These are phyloP conservation scores for Sedum album DNA, from an alignment of 164 flowering plant genomes.

Conservation along the genomic window DNA sequence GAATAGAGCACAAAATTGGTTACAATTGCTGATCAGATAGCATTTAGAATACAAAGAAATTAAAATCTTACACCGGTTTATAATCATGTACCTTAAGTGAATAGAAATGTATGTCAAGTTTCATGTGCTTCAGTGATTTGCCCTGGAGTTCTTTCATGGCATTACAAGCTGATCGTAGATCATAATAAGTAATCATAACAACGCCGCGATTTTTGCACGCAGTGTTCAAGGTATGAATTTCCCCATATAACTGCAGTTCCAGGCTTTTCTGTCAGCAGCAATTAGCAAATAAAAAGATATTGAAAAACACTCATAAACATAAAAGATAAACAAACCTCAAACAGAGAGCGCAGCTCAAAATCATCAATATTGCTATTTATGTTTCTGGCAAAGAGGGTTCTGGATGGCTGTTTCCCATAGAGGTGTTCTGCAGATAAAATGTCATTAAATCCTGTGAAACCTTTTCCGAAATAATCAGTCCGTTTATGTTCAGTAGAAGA, in stretches of 20 bases:
- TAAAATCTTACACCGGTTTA: constrained; percentile 6
- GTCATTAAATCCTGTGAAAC: constrained; percentile 15
- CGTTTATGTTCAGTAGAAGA: constrained; percentile 16
- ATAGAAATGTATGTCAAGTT: constrained; percentile 67
- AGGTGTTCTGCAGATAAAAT: constrained; percentile 22
- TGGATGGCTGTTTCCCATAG: constrained; percentile 52
- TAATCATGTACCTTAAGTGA: constrained; percentile 45
- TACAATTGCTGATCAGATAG: neutral
- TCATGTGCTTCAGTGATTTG: constrained; percentile 49
- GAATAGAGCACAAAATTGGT: neutral
- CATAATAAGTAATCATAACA: constrained; percentile 67
- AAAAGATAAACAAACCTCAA: constrained; percentile 37
- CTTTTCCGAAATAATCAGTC: constrained; percentile 14
- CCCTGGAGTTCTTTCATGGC: constrained; percentile 66
- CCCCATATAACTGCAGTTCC: constrained; percentile 52
- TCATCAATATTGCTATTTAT: constrained; percentile 62
- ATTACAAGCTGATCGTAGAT: constrained; percentile 51
- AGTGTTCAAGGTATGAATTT: constrained; percentile 58
- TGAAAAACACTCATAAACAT: neutral
- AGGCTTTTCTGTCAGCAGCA: constrained; percentile 1
- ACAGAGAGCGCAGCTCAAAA: constrained; percentile 45
- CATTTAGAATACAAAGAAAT: neutral
- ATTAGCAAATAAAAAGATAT: neutral
- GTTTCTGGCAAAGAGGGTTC: constrained; percentile 67
- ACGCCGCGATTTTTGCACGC: constrained; percentile 72